Percentiles rank a stretch among this genome's conserved stretches.
These are phyloP conservation scores for Acanthamoeba triangularis DNA, from an alignment of 208 protist genomes.

Conservation along the genomic window DNA sequence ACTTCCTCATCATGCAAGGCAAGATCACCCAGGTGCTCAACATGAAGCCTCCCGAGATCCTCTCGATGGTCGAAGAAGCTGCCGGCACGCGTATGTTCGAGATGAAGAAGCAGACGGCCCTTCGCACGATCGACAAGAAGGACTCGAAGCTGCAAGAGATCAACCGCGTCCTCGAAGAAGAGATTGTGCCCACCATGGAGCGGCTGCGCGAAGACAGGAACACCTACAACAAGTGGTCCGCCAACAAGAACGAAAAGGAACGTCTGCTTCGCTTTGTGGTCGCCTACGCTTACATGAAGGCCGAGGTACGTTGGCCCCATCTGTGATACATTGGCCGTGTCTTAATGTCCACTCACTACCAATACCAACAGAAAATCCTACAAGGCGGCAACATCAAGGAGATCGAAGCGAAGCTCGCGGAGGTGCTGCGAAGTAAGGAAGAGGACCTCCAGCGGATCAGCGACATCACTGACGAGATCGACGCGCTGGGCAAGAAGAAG, in stretches of 20 bases:
- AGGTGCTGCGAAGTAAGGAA: constrained; percentile 45
- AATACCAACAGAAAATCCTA: not conserved
- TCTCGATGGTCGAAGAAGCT: constrained; percentile 99
- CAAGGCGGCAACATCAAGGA: constrained; percentile 62
- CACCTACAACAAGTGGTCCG: constrained; percentile 91
- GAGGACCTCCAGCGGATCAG: constrained; percentile 87
- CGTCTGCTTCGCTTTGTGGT: constrained; percentile 86
- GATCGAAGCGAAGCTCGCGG: constrained; percentile 12
- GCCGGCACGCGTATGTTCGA: constrained; percentile 99
- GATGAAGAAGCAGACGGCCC: constrained; percentile 97
- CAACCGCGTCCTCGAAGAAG: constrained; percentile 94
- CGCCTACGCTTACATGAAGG: constrained; percentile 89
- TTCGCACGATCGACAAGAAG: constrained; percentile 99
- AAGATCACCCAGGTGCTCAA: constrained; percentile 99
- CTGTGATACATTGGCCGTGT: too few relatives aligned
- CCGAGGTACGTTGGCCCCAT: not conserved
- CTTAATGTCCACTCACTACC: not conserved
- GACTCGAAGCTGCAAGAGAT: constrained; percentile 99
- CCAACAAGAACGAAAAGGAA: constrained; percentile 88
- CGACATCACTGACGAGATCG: constrained; percentile 87
- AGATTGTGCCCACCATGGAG: constrained; percentile 95
- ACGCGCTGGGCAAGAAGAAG: constrained; percentile 86
- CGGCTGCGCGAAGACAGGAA: constrained; percentile 91
- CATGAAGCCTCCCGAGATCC: constrained; percentile 99
- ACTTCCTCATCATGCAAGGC: constrained; percentile 99